Conservation (phyloP, 495 filamentous ascomycete species). For the Diplogelasinospora grovesii region DNA sequence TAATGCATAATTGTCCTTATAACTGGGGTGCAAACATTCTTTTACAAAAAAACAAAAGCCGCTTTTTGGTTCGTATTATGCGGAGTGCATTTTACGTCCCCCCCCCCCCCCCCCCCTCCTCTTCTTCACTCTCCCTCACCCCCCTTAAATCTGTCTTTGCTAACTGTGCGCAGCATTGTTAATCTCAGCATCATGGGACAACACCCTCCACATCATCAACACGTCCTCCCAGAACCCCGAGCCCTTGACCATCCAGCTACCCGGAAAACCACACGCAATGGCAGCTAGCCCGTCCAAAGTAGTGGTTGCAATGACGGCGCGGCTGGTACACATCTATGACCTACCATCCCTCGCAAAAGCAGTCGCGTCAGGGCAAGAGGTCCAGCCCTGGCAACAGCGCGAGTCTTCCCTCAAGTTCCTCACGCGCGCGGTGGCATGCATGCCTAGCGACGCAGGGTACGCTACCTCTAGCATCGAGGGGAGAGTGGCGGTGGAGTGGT, state of each 20-base stretch:
- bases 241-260: conserved; percentile 58
- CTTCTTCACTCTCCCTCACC: not conserved
- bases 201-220: conserved; percentile 76
- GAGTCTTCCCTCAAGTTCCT: conserved; percentile 94
- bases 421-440: conserved; percentile 88
- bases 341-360: conserved; percentile 58
- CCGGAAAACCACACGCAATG: conserved; percentile 80
- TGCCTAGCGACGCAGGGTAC: conserved; percentile 92
- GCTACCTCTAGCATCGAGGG: conserved; percentile 86
- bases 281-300: conserved; percentile 74
- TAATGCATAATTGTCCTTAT: too few relatives aligned
- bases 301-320: conserved; percentile 92
- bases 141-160: conserved; percentile 1
- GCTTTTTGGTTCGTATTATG: too few relatives aligned
- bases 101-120: not conserved
- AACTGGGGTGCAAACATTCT: too few relatives aligned
- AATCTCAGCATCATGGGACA: conserved; percentile 90
- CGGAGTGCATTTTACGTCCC: too few relatives aligned
- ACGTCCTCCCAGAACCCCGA: conserved; percentile 28
- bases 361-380: conserved; percentile 44
- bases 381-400: conserved; percentile 80
- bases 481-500: conserved; percentile 93
- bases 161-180: conserved; percentile 46
- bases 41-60: too few relatives aligned
- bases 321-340: conserved; percentile 87